Percentiles rank a stretch among this genome's conserved stretches.
phyloP scores from a whole-genome alignment of 768 basidiomycete species.

The Suillus subaureus region DNA sequence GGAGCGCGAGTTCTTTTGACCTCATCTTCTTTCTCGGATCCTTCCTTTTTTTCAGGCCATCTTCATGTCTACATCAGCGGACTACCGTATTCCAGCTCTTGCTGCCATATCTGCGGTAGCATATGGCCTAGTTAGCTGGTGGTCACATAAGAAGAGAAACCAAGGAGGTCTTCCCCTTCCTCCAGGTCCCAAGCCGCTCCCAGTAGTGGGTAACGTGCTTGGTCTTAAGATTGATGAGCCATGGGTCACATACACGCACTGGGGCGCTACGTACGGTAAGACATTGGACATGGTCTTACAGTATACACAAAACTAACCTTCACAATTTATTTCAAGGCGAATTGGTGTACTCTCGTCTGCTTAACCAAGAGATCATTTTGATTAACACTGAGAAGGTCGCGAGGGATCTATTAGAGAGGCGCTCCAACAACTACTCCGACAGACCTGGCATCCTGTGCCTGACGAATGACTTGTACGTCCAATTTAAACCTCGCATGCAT shows the following conservation, averaged over 20 bases:
- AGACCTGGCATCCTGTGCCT: conserved; percentile 34
- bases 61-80: conserved; percentile 13
- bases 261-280: conserved; percentile 34
- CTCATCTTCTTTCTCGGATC: neutral
- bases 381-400: conserved; percentile 43
- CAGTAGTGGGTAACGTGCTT: conserved; percentile 32
- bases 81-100: conserved; percentile 18
- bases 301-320: conserved; percentile 10
- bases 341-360: conserved; percentile 38
- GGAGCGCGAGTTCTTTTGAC: neutral
- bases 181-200: conserved; percentile 55
- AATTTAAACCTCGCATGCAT: neutral
- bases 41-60: neutral
- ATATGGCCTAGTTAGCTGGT: conserved; percentile 11
- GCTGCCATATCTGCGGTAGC: conserved; percentile 9
- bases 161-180: conserved; percentile 33
- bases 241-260: conserved; percentile 35
- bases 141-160: conserved; percentile 12
- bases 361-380: conserved; percentile 40
- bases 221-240: conserved; percentile 29
- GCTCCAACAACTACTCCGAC: conserved; percentile 48
- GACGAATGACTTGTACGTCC: conserved; percentile 32
- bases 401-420: conserved; percentile 46
- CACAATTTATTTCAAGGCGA: conserved; percentile 28
- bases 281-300: conserved; percentile 5